A percentile compares a stretch with the other conserved stretches of the same genome.
Conservation (phyloP, 805 yeast genomes). For the Phaffomyces antillensis region DNA sequence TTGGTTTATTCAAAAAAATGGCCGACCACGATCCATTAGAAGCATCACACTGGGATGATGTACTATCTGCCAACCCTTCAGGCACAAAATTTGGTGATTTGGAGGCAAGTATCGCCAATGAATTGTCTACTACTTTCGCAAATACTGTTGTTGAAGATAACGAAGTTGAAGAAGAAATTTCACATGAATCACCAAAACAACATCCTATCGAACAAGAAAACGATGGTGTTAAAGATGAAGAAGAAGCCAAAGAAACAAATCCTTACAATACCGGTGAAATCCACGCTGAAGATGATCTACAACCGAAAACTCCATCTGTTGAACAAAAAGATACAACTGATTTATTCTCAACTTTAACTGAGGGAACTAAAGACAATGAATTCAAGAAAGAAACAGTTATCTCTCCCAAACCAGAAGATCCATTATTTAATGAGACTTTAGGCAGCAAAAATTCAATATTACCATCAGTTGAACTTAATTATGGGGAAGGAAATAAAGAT, state of each 20-base stretch:
- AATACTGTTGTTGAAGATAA: slow-evolving; percentile 2
- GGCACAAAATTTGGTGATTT: neutral
- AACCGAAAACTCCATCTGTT: slow-evolving; percentile 4
- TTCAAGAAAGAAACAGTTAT: slow-evolving; percentile 11
- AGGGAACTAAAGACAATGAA: slow-evolving; percentile 23
- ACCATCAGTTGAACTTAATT: slow-evolving; percentile 8
- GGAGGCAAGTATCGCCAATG: slow-evolving; percentile 9
- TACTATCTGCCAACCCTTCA: slow-evolving; percentile 29
- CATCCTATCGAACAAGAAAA: slow-evolving; percentile 2
- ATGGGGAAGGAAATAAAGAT: slow-evolving; percentile 9
- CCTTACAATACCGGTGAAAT: neutral
- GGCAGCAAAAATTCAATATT: slow-evolving; percentile 1
- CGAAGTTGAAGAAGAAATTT: slow-evolving; percentile 1
- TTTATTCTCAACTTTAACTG: slow-evolving; percentile 38
- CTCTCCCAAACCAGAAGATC: slow-evolving; percentile 25
- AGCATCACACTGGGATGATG: slow-evolving; percentile 59
- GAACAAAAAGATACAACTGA: slow-evolving; percentile 14
- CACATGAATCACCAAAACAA: neutral
- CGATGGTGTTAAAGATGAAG: neutral
- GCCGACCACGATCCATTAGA: slow-evolving; percentile 36
- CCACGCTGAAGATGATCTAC: neutral
- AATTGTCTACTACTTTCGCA: slow-evolving; percentile 16
- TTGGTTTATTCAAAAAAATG: neutral
- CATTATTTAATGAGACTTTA: slow-evolving; percentile 26
- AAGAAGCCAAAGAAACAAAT: neutral